Percentiles rank a stretch among this genome's conserved stretches.
These are phyloP conservation scores for Volutella citrinella DNA, from an alignment of 2,329 filamentous ascomycete genomes.

Conservation along the genomic window DNA sequence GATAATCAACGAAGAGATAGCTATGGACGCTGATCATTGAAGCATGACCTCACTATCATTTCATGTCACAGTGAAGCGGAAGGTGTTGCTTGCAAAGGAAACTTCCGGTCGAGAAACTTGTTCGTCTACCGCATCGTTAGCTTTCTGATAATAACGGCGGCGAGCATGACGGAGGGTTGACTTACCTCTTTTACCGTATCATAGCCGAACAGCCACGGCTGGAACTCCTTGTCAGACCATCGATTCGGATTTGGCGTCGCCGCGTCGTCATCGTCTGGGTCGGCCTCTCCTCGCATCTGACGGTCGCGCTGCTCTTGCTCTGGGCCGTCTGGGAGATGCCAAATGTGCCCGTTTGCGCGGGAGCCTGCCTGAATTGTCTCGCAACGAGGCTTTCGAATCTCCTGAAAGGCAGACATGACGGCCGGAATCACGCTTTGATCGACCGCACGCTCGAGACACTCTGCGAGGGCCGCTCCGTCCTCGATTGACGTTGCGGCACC, in stretches of 20 bases:
- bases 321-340: background rate
- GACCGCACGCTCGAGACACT: background rate
- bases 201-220: constrained; percentile 1
- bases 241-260: background rate
- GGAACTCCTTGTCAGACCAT: background rate
- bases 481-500: background rate
- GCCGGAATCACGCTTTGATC: background rate
- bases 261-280: background rate
- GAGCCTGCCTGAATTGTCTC: background rate
- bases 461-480: background rate
- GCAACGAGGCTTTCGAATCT: background rate
- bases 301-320: background rate
- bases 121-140: too few species aligned
- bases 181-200: too few species aligned
- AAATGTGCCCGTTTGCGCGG: background rate
- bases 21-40: too few species aligned
- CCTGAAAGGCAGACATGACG: background rate
- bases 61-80: too few species aligned
- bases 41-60: too few species aligned
- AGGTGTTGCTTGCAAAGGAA: too few species aligned
- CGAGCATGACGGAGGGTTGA: too few species aligned
- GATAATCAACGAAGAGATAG: too few species aligned
- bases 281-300: background rate
- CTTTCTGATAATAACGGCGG: too few species aligned
- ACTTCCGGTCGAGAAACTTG: too few species aligned